A percentile compares a stretch with the other conserved stretches of the same genome.
These are phyloP conservation scores for Dissophora globulifera DNA, from an alignment of 192 early-diverging fungal species.

Conservation along the genomic window DNA sequence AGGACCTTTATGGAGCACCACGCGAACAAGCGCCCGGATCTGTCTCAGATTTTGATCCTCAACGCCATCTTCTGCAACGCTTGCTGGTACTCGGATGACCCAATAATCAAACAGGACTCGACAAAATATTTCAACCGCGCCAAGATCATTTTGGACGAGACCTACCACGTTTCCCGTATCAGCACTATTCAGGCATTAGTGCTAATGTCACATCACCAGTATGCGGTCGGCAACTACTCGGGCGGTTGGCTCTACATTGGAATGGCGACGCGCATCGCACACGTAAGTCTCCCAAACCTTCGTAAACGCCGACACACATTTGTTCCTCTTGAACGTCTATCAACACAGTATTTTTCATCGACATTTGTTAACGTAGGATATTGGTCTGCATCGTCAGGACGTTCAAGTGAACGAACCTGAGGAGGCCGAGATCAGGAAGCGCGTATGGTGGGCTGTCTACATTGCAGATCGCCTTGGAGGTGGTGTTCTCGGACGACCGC, in stretches of 20 bases:
- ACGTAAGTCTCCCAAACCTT: conserved; percentile 40
- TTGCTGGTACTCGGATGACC: conserved; percentile 59
- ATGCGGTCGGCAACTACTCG: conserved; percentile 73
- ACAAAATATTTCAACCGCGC: conserved; percentile 75
- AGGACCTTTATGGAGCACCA: conserved; percentile 48
- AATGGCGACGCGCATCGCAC: conserved; percentile 64
- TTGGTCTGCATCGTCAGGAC: conserved; percentile 52
- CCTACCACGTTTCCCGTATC: conserved; percentile 68
- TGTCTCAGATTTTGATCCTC: conserved; percentile 58
- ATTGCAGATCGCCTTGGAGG: conserved; percentile 50
- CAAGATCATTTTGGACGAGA: conserved; percentile 75
- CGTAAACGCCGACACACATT: too few species aligned
- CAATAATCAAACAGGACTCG: conserved; percentile 48
- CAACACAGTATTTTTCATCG: too few species aligned
- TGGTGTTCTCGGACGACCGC: conserved; percentile 43
- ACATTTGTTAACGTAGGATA: too few species aligned
- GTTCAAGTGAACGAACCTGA: conserved; percentile 44
- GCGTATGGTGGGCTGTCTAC: conserved; percentile 52
- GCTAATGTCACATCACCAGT: conserved; percentile 74
- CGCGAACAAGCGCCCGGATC: conserved; percentile 40
- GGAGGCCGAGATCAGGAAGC: conserved; percentile 47
- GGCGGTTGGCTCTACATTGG: conserved; percentile 80
- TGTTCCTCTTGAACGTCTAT: too few species aligned
- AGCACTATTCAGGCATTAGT: conserved; percentile 75
- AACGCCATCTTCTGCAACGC: conserved; percentile 69